phyloP scores from a whole-genome alignment of 139 green algal species.

The Chlorella sp. region DNA sequence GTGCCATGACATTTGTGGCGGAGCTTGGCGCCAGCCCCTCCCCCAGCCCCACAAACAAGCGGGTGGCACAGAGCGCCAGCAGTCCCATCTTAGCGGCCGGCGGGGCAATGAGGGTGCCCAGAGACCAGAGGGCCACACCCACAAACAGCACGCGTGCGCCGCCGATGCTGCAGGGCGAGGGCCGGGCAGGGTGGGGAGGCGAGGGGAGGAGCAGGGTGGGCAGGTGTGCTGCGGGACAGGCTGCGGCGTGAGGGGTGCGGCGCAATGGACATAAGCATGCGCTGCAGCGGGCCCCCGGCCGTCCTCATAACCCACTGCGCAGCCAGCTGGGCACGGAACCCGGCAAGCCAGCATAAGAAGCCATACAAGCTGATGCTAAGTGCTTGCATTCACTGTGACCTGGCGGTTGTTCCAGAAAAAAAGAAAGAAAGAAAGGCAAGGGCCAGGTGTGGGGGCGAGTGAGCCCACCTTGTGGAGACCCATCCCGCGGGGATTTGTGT shows the following conservation, averaged over 20 bases:
- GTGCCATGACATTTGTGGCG: slow-evolving; percentile 90
- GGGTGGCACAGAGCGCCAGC: slow-evolving; percentile 80
- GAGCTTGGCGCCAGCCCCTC: slow-evolving; percentile 95
- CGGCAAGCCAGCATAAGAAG: no score
- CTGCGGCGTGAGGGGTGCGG: background rate
- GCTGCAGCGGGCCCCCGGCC: no score
- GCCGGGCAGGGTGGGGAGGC: background rate
- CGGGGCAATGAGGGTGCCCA: slow-evolving; percentile 91
- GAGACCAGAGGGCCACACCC: slow-evolving; percentile 91
- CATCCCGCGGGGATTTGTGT: slow-evolving; percentile 95
- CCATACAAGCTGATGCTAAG: no score
- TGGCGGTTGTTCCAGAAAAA: no score
- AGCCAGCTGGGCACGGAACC: no score
- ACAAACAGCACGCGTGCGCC: slow-evolving; percentile 85
- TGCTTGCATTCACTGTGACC: no score
- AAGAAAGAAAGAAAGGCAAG: no score
- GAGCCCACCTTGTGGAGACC: slow-evolving; percentile 83
- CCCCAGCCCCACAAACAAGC: slow-evolving; percentile 93
- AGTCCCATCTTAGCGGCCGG: slow-evolving; percentile 79
- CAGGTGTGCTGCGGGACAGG: background rate
- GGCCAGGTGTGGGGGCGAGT: no score
- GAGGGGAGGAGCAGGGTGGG: background rate
- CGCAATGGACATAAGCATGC: no score
- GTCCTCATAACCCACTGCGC: no score
- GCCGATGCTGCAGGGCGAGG: slow-evolving; percentile 66